Base-by-base conservation (phyloP, 2,329 filamentous ascomycete genomes). In the Grosmannia penicillata region DNA sequence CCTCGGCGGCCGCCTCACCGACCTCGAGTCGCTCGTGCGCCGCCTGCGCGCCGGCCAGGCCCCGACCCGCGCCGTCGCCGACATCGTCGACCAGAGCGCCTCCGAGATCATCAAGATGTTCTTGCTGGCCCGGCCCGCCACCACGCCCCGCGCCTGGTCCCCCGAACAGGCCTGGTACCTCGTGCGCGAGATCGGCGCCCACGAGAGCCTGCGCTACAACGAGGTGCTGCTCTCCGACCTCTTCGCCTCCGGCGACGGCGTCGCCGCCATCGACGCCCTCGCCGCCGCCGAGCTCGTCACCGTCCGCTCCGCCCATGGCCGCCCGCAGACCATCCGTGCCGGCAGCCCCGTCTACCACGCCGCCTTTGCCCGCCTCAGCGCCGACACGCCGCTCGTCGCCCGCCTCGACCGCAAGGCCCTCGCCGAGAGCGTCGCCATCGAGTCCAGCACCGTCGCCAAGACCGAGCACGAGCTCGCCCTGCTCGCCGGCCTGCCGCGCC, bases 81-180 rank as follows among this genome's bases (percentile, higher is more conserved):
- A 94, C 46, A 96, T 98, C 45, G 81, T 94, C 38, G 78, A 84
- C 39, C 85, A 94, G 53, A 82, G 81, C 15, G 82, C 86, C 1
- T 83, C 82, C 0, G 91, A 96, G 53, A 87, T 96, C 34, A 63
- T 94, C 44, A 93, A 94, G 53, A 86, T 95, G 68, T 96, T 87
- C 60, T 72, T 98, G 23, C 65, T 93, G 51, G 72, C 75, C 33
- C 71, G 71, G 36, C 53, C 62, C 2, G 61, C 66, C 29, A 17
- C 6, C 22, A 2, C 14, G 4, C 23, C 7, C 5, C 70, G 71
- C 23, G 71, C 72, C 38, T 96, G 85, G 82, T 82, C 78, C 0
- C 66, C 75, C 5, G 78, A 91, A 52, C 91, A 96, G 61, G 89
- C 85, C 0, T 96, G 91, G 91, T 71, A 80, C 43, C 62, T 98